Evolutionary conservation across 768 basidiomycete genomes (phyloP).

Genomic region (Termitomyces sp.): DNA sequence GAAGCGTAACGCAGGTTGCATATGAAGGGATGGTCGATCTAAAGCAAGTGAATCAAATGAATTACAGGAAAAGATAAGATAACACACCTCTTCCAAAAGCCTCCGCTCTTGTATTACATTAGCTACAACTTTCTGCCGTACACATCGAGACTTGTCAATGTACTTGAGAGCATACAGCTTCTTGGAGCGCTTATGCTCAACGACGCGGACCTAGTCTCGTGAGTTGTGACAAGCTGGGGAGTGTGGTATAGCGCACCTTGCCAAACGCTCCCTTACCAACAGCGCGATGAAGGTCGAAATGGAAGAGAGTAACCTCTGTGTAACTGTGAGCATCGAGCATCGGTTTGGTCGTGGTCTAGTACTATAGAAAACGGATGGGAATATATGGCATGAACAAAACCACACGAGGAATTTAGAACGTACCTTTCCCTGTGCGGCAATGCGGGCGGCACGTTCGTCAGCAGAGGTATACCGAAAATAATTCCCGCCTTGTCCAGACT

Average conservation of each 20-base stretch:
- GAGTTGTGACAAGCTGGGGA: slow-evolving; percentile 5
- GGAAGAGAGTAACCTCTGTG: slow-evolving; percentile 83
- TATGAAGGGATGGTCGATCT: slow-evolving; percentile 88
- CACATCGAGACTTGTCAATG: slow-evolving; percentile 92
- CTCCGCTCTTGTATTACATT: slow-evolving; percentile 94
- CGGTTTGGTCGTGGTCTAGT: too few relatives aligned
- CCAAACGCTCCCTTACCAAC: slow-evolving; percentile 98
- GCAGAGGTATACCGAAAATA: too few relatives aligned
- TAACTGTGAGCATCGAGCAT: too few relatives aligned
- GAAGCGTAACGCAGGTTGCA: slow-evolving; percentile 94
- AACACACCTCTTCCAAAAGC: slow-evolving; percentile 80
- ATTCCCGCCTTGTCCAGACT: too few relatives aligned
- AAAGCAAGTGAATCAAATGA: slow-evolving; percentile 5
- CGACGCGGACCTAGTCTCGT: slow-evolving; percentile 76
- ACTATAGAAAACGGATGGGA: too few relatives aligned
- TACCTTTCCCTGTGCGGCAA: too few relatives aligned
- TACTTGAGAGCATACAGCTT: slow-evolving; percentile 95
- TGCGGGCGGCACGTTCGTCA: too few relatives aligned
- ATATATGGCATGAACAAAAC: too few relatives aligned
- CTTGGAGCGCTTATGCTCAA: slow-evolving; percentile 92
- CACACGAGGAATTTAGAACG: too few relatives aligned
- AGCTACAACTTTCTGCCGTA: slow-evolving; percentile 85
- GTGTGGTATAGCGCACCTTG: slow-evolving; percentile 57
- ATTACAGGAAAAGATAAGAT: slow-evolving; percentile 1
- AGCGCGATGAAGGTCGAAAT: slow-evolving; percentile 93